Base-by-base conservation (phyloP, 306 rosid species). In the Psophocarpus tetragonolobus region DNA sequence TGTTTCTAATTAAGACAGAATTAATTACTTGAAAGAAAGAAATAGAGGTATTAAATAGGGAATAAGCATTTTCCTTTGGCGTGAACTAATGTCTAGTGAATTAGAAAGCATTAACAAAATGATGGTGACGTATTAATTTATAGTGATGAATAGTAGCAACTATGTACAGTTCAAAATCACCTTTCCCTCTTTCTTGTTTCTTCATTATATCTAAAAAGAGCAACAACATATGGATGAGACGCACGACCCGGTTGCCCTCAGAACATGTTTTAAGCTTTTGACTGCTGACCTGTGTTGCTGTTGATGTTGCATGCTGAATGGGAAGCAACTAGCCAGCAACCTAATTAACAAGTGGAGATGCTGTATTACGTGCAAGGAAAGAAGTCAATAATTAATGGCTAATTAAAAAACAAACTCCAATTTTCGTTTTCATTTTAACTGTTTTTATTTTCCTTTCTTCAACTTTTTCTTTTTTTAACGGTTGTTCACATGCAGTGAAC, bases 271-370 rank as follows among this genome's bases (percentile, higher is more conserved):
- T 62, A n/a, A 50, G 68, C 11, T 29, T 76, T 66, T 38, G 41
- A 67, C 18, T 53, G 74, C 47, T 69, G 68, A 78, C 63, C 17
- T 58, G 68, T 64, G 56, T 38, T 69, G 56, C 66, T 71, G 63
- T 32, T 73, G 38, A 54, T 76, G 58, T 70, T 82, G 88, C 88
- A 73, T 68, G 85, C 78, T 81, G 88, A 85, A 60, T 68, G 60
- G 75, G 88, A 77, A 73, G 83, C 88, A 77, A 77, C 85, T 81
- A 75, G 23, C 58, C 12, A 38, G 26, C 48, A 18, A 35, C 8
- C 29, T 15, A 30, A 54, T 15, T 64, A 67, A 36, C 0, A 61
- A 62, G 62, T 63, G 35, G 27, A 38, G 11, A 60, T 61, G 42
- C 45, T 33, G 27, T 65, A 39, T 57, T 70, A 60, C 35, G 56